Base-by-base conservation (phyloP, 495 filamentous ascomycete genomes). In the Thermochaetoides thermophila region DNA sequence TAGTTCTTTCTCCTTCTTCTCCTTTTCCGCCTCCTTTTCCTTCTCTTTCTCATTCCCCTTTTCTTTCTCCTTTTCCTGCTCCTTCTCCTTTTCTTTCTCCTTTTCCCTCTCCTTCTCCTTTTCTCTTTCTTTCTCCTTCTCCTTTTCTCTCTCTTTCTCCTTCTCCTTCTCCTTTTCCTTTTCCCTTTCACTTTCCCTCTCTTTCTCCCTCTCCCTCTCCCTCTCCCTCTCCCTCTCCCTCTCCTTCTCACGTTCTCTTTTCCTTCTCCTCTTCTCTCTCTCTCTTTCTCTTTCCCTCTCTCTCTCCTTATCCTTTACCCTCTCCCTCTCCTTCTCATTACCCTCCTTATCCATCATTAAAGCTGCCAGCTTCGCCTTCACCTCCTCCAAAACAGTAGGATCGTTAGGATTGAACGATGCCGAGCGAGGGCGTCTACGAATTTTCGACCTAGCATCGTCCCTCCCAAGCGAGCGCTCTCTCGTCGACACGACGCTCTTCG, bases 371-470 rank as follows among this genome's bases (percentile, higher is more conserved):
- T 64, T 57, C 3, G 63, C 64, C 37, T 68, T 66, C 10, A 72
- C 40, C 5, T 58, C 57, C 17, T 54, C 55, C 11, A 71, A 37
- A 25, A 52, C 53, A 31, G 52, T 56, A 9, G 64, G 53, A 43
- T 72, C 59, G 12, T 60, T 69, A 9, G 67, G 66, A 31, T 71
- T 59, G 31, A 72, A 72, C 4, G 54, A 46, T 0, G 57, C 52
- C 11, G 45, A 42, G 2, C 51, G 53, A 1, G 28, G 44, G 2
- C 56, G 54, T 17, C 59, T 53, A 27, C 58, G 57, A 6, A 28
- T 18, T 15, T 22, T 39, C 13, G 44, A 21, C 29, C 44, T 52
- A 7, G 31, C 46, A n/a, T 52, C 50, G 5, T 44, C 48, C n/a
- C 32, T 27, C 1, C 40, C 42, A 1, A 41, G 38, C 1, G 46